Conservation (phyloP, 352 stramenopile species). For the Phytophthora meadii region DNA sequence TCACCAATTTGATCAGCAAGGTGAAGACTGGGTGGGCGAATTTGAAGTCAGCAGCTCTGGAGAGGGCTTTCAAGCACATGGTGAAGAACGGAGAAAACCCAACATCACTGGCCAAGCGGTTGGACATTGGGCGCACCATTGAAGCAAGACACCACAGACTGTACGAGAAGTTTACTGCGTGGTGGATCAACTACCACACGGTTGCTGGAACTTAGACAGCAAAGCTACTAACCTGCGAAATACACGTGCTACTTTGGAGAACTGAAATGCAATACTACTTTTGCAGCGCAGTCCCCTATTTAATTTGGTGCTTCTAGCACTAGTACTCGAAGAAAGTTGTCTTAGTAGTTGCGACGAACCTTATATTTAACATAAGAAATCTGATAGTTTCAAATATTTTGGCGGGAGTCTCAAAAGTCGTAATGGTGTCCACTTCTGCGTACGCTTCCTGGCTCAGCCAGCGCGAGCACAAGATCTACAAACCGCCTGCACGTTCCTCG, state of each 20-base stretch:
- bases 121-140: constrained; percentile 8
- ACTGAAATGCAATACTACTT: no score
- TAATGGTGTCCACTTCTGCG: constrained; percentile 1
- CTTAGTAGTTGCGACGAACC: no score
- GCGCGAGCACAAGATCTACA: constrained; percentile 13
- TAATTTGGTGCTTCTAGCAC: no score
- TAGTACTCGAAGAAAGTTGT: no score
- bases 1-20: constrained; percentile 8
- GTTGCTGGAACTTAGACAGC: background rate
- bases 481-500: background rate
- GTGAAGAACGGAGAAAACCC: constrained; percentile 17
- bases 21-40: constrained; percentile 19
- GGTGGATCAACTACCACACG: constrained; percentile 17
- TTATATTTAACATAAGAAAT: no score
- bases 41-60: constrained; percentile 1
- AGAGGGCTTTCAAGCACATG: constrained; percentile 26
- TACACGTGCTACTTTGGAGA: no score
- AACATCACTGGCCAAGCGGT: constrained; percentile 13
- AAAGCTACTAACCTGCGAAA: no score
- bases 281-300: no score
- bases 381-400: no score
- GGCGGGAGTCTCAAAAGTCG: no score
- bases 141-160: constrained; percentile 14
- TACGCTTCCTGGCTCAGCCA: constrained; percentile 13
- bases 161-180: constrained; percentile 1